phyloP scores from a whole-genome alignment of 225 moss, liverwort and hornwort genomes.

The Pseudoscleropodium purum region DNA sequence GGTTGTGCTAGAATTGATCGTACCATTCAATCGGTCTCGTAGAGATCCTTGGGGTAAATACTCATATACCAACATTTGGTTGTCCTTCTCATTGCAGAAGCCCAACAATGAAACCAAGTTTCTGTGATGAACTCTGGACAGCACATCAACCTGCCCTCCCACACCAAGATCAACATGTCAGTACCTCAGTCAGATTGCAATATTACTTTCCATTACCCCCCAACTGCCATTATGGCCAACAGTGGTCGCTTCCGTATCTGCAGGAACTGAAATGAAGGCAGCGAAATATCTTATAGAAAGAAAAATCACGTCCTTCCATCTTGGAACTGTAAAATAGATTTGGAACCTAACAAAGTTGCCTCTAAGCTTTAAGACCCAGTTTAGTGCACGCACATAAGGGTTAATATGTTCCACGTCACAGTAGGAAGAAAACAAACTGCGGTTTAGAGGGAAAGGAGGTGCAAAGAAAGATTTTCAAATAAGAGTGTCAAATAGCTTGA shows the following conservation, averaged over 20 bases:
- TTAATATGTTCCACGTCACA: neutral
- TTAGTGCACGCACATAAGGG: no score
- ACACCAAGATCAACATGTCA: no score
- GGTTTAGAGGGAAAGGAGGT: neutral
- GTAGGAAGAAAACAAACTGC: neutral
- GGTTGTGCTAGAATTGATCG: neutral
- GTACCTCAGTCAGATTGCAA: neutral
- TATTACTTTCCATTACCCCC: neutral
- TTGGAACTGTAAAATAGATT: neutral
- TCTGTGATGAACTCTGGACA: constrained; percentile 39
- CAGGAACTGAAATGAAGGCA: neutral
- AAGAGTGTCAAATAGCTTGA: neutral
- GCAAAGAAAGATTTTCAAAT: neutral
- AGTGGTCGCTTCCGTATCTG: neutral
- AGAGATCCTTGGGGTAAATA: constrained; percentile 26
- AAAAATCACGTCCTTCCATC: no score
- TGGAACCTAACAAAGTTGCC: neutral
- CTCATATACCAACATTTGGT: constrained; percentile 25
- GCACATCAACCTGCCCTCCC: constrained; percentile 14
- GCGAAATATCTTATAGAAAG: neutral
- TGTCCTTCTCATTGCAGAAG: constrained; percentile 16
- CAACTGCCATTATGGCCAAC: no score
- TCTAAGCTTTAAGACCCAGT: no score
- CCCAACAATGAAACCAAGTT: constrained; percentile 36
- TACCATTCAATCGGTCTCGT: constrained; percentile 26